Percentiles rank a stretch among this genome's conserved stretches.
These are phyloP conservation scores for Talaromyces sp. DNA, from an alignment of 2,329 filamentous ascomycete genomes.

Conservation along the genomic window DNA sequence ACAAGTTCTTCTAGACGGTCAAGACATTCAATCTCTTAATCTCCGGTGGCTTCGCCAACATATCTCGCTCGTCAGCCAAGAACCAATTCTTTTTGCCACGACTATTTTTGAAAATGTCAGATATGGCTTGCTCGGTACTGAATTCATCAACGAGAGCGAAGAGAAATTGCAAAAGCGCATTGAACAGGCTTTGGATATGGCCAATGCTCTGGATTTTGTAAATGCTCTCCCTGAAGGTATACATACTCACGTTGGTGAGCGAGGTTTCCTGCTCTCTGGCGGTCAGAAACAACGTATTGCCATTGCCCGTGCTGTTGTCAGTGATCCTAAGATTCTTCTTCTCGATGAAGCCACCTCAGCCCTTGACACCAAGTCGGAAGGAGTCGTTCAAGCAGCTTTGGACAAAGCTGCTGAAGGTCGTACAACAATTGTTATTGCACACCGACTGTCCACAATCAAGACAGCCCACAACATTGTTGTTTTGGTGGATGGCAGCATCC, in stretches of 20 bases:
- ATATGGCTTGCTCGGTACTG: constrained; percentile 85
- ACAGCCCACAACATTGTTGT: constrained; percentile 95
- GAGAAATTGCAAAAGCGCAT: constrained; percentile 70
- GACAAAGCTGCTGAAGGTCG: constrained; percentile 80
- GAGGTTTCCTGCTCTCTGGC: constrained; percentile 86
- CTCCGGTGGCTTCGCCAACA: constrained; percentile 88
- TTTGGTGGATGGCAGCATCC: constrained; percentile 77
- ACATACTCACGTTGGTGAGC: constrained; percentile 90
- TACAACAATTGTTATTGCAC: constrained; percentile 94
- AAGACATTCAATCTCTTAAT: constrained; percentile 76
- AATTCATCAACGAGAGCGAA: constrained; percentile 63
- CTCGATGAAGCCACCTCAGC: constrained; percentile 94
- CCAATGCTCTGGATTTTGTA: constrained; percentile 94
- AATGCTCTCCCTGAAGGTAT: constrained; percentile 78
- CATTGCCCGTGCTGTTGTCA: constrained; percentile 85
- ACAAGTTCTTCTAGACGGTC: constrained; percentile 73
- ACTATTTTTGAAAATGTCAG: constrained; percentile 87
- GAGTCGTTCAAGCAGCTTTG: constrained; percentile 86
- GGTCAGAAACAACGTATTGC: constrained; percentile 97
- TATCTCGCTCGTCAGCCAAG: constrained; percentile 87
- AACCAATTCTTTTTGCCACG: constrained; percentile 84
- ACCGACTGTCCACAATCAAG: constrained; percentile 90
- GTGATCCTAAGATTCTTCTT: constrained; percentile 84
- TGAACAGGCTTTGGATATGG: constrained; percentile 77
- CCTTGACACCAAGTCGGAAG: constrained; percentile 90